Evolutionary conservation across 1,284 basidiomycete species (phyloP).

Genomic region (Trametes polyzona): DNA sequence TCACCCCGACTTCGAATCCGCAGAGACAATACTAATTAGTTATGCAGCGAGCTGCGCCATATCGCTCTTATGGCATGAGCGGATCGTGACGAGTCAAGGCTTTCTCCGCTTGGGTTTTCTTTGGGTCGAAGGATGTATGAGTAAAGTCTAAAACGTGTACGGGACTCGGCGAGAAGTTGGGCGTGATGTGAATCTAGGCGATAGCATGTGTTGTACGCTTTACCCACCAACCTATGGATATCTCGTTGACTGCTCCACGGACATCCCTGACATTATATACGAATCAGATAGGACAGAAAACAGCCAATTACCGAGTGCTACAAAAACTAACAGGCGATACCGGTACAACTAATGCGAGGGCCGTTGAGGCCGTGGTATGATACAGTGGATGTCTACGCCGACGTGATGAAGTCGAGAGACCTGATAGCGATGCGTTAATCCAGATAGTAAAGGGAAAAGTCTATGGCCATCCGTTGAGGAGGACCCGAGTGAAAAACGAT

Average conservation of each 20-base stretch:
- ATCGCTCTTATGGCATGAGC: slow-evolving; percentile 71
- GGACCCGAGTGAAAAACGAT: not conserved
- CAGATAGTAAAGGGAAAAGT: not conserved
- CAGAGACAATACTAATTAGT: slow-evolving; percentile 7
- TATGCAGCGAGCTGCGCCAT: slow-evolving; percentile 74
- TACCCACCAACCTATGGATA: no score
- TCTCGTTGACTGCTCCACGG: no score
- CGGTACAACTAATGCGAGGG: slow-evolving; percentile 11
- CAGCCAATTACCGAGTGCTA: slow-evolving; percentile 1
- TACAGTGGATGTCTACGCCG: slow-evolving; percentile 12
- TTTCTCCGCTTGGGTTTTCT: not conserved
- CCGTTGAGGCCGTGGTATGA: slow-evolving; percentile 25
- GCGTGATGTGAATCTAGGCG: no score
- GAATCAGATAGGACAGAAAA: not conserved
- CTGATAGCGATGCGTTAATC: not conserved
- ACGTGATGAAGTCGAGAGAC: slow-evolving; percentile 19
- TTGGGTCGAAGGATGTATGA: not conserved
- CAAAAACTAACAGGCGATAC: slow-evolving; percentile 2
- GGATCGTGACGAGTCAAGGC: not conserved
- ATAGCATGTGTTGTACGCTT: no score
- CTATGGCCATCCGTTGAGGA: not conserved
- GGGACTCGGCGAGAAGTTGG: no score
- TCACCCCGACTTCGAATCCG: not conserved
- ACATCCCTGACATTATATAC: no score
- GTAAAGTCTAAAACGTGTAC: no score